Percentiles rank a stretch among this genome's conserved stretches.
Evolutionary conservation across 495 filamentous ascomycete species (phyloP).

Genomic region (Penicillium macrosclerotiorum): DNA sequence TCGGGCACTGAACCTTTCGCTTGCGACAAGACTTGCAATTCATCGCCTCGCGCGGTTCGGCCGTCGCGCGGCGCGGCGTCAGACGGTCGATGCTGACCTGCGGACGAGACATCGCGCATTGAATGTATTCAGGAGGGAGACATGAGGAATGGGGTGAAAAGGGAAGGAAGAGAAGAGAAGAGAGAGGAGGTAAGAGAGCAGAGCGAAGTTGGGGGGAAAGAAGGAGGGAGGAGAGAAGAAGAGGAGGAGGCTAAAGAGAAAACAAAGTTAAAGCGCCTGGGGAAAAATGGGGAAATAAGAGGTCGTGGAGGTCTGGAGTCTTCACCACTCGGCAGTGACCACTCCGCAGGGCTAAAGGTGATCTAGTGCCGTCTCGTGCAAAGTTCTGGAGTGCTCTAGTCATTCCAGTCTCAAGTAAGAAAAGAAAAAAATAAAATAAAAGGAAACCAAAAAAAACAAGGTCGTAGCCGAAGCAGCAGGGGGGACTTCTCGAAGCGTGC

Average conservation of each 20-base stretch:
- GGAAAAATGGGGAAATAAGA: conserved; percentile 2
- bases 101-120: conserved; percentile 61
- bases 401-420: too few species aligned
- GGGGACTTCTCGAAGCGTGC: conserved; percentile 4
- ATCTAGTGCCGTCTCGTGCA: too few species aligned
- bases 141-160: not conserved
- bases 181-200: conserved; percentile 2
- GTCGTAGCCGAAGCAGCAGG: not conserved
- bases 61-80: conserved; percentile 66
- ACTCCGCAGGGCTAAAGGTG: too few species aligned
- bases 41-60: conserved; percentile 83
- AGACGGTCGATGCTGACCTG: conserved; percentile 85
- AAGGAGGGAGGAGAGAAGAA: conserved; percentile 4
- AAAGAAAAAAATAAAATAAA: too few species aligned
- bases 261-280: too few species aligned
- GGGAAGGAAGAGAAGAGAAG: not conserved
- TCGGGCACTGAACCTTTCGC: conserved; percentile 58
- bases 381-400: too few species aligned
- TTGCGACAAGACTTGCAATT: conserved; percentile 93
- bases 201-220: conserved; percentile 11
- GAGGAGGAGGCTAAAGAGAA: not conserved
- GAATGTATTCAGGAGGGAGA: conserved; percentile 1
- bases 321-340: too few species aligned
- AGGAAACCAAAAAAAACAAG: too few species aligned
- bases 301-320: not conserved